A percentile compares a stretch with the other conserved stretches of the same genome.
These are phyloP conservation scores for Colletotrichum ledebouriae DNA, from an alignment of 2,329 filamentous ascomycete genomes.

Conservation along the genomic window DNA sequence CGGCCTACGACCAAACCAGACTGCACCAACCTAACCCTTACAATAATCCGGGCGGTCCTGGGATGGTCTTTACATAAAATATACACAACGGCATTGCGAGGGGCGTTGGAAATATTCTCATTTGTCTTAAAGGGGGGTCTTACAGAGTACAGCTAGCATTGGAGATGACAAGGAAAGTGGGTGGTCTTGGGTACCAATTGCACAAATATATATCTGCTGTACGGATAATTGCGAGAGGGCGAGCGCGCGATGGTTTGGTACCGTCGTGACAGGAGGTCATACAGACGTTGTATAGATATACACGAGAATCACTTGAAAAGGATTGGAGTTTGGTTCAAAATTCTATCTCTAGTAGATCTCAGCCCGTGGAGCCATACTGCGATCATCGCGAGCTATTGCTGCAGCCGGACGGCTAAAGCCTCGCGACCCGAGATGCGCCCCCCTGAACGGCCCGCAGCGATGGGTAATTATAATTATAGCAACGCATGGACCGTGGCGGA, in stretches of 20 bases:
- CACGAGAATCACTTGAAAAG: not conserved
- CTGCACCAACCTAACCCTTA: not conserved
- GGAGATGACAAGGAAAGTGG: not conserved
- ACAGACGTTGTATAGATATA: slow-evolving; percentile 14
- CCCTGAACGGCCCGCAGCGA: slow-evolving; percentile 3
- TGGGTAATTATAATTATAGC: not conserved
- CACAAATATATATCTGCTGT: slow-evolving; percentile 1
- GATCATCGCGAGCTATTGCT: slow-evolving; percentile 1
- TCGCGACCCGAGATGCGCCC: not conserved
- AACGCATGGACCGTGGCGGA: not conserved
- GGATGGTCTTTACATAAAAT: slow-evolving; percentile 18
- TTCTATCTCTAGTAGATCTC: not conserved
- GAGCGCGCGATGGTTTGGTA: slow-evolving; percentile 3
- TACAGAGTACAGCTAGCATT: slow-evolving; percentile 18
- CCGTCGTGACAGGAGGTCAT: not conserved
- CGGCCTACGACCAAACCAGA: not conserved
- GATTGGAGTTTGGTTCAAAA: not conserved
- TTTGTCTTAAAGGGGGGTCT: slow-evolving; percentile 10
- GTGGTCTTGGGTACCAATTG: slow-evolving; percentile 6
- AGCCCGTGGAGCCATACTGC: not conserved
- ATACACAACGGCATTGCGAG: slow-evolving; percentile 38
- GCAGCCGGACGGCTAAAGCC: not conserved
- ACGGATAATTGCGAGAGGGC: slow-evolving; percentile 5
- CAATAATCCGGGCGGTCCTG: not conserved
- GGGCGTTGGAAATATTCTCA: slow-evolving; percentile 36